Evolutionary conservation across 768 basidiomycete genomes (phyloP), one percentile per base, ranked within the genome.

Genomic region (Chiua virens): DNA sequence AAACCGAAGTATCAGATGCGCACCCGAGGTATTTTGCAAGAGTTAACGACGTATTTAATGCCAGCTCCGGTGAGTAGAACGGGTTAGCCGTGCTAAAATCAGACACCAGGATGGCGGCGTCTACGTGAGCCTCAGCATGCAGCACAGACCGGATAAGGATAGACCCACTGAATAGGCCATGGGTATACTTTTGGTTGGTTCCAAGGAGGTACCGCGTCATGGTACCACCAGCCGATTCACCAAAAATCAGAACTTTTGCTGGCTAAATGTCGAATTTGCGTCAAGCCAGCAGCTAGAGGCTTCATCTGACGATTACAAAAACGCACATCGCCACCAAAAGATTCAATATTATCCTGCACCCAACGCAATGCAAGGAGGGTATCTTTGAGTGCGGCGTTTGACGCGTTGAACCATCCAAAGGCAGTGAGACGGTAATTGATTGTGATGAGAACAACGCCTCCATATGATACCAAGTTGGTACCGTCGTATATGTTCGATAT

Each of bases 301-400:
- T 4, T 4, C 25, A 25, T 25, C 25, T 25, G 25, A 25, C 25
- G 25, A 8, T 25, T 28, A 10, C 9, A 6, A 13, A 42, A 18
- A 41, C 52, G 15, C 21, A 63, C 62, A 45, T 75, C 72, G 1
- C 75, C 74, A 6, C 74, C 72, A 48, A 75, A 76, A 14, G 59
- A 51, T 27, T 17, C 55, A 15, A 76, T 71, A 38, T 75, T 62
- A 1, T 61, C 36, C 42, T 68, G 67, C 0, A 75, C 59, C 73
- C 72, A 76, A 20, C 71, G 49, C 8, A 75, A 46, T 9, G 73
- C 72, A 17, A 63, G 49, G 5, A 65, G 44, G 35, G 66, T 50
- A 46, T 74, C 73, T 39, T 67, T 65, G 27, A 74, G 51, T 22
- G 55, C 58, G 10, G 53, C 53, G 30, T 65, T 65, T 9, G 59